Evolutionary conservation across 495 filamentous ascomycete species (phyloP), one percentile per base, ranked within the genome.

Genomic region (Trichoderma parareesei): DNA sequence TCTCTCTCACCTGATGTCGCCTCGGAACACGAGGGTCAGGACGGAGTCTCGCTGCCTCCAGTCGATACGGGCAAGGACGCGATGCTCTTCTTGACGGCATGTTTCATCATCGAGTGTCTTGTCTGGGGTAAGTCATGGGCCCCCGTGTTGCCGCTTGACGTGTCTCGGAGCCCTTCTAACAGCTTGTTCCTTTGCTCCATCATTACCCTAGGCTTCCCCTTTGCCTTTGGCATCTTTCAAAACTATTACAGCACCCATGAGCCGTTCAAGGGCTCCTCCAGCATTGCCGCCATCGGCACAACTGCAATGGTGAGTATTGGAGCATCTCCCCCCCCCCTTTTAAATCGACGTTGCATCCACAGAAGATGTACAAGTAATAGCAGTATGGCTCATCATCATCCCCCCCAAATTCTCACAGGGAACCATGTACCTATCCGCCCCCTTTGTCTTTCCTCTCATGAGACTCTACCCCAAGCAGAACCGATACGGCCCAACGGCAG

Each of bases 91-190:
- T 77, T 91, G 18, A 75, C 79, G 1, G 84, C 81, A 4, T 81
- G 81, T 67, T 89, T 89, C 71, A 71, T 84, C 63, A 74, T 90
- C 38, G 87, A 90, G 68, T 82, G 77, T n/a, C 71, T 89, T 11
- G 75, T 88, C 33, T 90, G 86, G 87, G 87, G 86, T 86, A 71
- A 67, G 75, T 27, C 27, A 27, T 27, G 27, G 27, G n/a, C n/a
- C n/a, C n/a, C n/a, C n/a, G n/a, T n/a, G n/a, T 27, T 35, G 61
- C 40, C 6, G 6, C 6, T 41, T 41, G 40, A 7, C 1, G 11
- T 41, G 40, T 41, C 6, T 11, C 11, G 40, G 6, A 41, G 27
- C 11, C 6, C n/a, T n/a, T 41, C 40, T 41, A 41, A 41, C 40
- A 41, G 11, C n/a, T 41, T 6, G 40, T 0, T 7, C 11, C 40